Conservation (phyloP, 75 land plant genomes). For the Adiantum capillusveneris region DNA sequence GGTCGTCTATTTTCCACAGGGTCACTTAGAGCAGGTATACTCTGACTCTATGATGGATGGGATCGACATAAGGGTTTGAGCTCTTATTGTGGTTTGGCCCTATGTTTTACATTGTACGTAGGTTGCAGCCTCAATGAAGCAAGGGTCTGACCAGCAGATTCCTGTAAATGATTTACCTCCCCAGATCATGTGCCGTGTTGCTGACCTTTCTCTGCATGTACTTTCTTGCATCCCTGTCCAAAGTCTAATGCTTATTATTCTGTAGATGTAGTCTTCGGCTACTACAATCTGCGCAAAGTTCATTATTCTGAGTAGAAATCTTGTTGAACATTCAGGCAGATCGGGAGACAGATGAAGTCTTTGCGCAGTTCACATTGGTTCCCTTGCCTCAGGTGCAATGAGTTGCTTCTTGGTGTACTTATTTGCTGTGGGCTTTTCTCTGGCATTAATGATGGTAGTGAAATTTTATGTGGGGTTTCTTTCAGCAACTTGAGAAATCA, state of each 20-base stretch:
- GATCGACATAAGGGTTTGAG: too few relatives aligned
- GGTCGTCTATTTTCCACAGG: constrained; percentile 37
- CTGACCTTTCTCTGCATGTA: constrained; percentile 63
- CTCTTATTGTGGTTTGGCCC: too few relatives aligned
- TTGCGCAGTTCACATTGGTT: constrained; percentile 61
- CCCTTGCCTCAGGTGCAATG: constrained; percentile 70
- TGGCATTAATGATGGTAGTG: too few relatives aligned
- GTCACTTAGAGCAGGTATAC: constrained; percentile 40
- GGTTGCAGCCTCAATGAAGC: constrained; percentile 22
- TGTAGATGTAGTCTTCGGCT: too few relatives aligned
- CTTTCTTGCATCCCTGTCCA: neutral
- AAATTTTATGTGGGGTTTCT: too few relatives aligned
- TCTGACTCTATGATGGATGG: too few relatives aligned
- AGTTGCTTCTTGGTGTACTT: too few relatives aligned
- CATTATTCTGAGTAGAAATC: too few relatives aligned
- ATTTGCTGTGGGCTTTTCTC: too few relatives aligned
- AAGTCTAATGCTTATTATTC: too few relatives aligned
- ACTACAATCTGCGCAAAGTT: too few relatives aligned
- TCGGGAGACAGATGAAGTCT: constrained; percentile 77
- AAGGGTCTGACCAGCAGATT: constrained; percentile 5
- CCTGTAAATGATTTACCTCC: constrained; percentile 45
- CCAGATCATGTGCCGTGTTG: constrained; percentile 69
- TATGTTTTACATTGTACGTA: too few relatives aligned
- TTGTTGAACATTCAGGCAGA: constrained; percentile 77
- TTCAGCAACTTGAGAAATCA: constrained; percentile 16